A percentile compares a stretch with the other conserved stretches of the same genome.
These are phyloP conservation scores for Pachysandra terminalis DNA, from an alignment of 164 flowering plant genomes.

Conservation along the genomic window DNA sequence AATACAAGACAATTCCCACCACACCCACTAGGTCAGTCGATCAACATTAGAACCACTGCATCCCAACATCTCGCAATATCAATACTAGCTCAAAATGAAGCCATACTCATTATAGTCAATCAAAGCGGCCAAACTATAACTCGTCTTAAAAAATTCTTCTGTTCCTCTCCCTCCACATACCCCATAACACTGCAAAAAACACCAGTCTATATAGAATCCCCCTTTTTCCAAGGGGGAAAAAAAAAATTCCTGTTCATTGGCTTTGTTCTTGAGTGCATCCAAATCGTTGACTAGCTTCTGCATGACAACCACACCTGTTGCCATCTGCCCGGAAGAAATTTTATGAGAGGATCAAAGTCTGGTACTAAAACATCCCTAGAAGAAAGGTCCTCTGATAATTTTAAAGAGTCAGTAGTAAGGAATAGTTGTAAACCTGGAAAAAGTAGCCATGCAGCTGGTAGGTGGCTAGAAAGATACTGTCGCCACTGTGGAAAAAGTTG, in stretches of 20 bases:
- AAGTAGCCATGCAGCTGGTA: constrained; percentile 31
- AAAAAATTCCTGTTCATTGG: constrained; percentile 98
- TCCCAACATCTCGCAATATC: too few species aligned
- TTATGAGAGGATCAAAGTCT: constrained; percentile 80
- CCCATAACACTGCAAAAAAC: too few species aligned
- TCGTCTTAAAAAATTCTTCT: too few species aligned
- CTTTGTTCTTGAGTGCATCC: constrained; percentile 90
- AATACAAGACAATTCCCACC: too few species aligned
- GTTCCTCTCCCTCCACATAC: too few species aligned
- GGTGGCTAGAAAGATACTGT: constrained; percentile 30
- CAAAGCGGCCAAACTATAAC: too few species aligned
- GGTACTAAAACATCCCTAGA: constrained; percentile 98
- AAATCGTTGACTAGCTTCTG: constrained; percentile 95
- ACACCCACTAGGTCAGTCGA: too few species aligned
- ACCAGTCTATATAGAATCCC: too few species aligned
- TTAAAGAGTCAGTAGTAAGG: constrained; percentile 84
- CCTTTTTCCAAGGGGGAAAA: constrained; percentile 45
- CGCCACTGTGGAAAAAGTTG: constrained; percentile 24
- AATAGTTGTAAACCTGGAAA: constrained; percentile 38
- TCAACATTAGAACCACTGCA: too few species aligned
- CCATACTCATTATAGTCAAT: too few species aligned
- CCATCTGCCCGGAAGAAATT: constrained; percentile 94
- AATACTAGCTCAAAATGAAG: too few species aligned
- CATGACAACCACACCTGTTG: constrained; percentile 52
- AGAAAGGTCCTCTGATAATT: constrained; percentile 92